A percentile compares a stretch with the other conserved stretches of the same genome.
Conservation (phyloP, 2,329 filamentous ascomycete species). For the Periconia sp. region DNA sequence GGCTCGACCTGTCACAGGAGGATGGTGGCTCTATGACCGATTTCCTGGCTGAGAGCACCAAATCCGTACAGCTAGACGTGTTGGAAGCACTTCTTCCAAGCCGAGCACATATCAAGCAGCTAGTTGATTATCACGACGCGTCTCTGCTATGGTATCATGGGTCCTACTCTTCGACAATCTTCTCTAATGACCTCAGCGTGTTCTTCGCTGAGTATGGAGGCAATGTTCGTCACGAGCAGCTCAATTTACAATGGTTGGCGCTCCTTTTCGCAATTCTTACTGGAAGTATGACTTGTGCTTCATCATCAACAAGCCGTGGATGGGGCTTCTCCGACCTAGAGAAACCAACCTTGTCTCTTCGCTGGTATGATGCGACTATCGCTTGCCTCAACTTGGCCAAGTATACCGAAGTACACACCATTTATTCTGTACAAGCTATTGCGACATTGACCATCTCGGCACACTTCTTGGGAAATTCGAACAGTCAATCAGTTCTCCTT, state of each 20-base stretch:
- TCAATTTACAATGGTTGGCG: constrained; percentile 52
- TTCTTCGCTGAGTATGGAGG: constrained; percentile 48
- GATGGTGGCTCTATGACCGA: constrained; percentile 2
- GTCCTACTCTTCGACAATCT: constrained; percentile 41
- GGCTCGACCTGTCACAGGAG: constrained; percentile 3
- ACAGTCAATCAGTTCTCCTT: constrained; percentile 52
- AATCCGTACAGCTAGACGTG: constrained; percentile 27
- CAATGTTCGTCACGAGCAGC: constrained; percentile 34
- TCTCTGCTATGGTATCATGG: constrained; percentile 47
- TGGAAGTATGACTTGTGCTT: constrained; percentile 49
- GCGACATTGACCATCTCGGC: constrained; percentile 53
- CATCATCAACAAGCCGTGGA: constrained; percentile 23
- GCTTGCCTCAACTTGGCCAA: constrained; percentile 52
- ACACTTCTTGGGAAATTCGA: constrained; percentile 55
- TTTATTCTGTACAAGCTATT: constrained; percentile 54
- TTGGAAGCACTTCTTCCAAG: constrained; percentile 40
- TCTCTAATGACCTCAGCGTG: constrained; percentile 40
- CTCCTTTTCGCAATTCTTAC: constrained; percentile 52
- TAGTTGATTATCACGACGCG: constrained; percentile 45
- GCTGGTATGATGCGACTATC: constrained; percentile 53
- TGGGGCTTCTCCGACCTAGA: constrained; percentile 53
- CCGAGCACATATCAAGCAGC: constrained; percentile 16
- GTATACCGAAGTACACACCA: constrained; percentile 48
- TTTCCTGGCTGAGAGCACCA: constrained; percentile 10
- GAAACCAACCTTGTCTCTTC: constrained; percentile 44